A percentile compares a stretch with the other conserved stretches of the same genome.
phyloP scores from a whole-genome alignment of 1,284 basidiomycete species.

The Sphaerobolus stellatus region DNA sequence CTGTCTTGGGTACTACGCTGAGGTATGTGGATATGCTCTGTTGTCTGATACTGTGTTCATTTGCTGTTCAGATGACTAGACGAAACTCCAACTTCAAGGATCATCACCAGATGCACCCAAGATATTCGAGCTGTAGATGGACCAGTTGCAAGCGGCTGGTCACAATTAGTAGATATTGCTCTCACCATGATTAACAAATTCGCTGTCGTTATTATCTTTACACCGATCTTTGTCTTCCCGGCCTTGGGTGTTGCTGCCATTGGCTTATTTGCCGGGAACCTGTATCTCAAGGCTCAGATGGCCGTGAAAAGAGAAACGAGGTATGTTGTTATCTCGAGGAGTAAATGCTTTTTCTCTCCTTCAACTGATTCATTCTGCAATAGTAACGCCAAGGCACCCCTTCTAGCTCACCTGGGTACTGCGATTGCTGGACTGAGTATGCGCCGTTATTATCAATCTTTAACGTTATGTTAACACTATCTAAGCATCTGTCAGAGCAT shows the following conservation, averaged over 20 bases:
- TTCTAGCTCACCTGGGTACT: conserved; percentile 45
- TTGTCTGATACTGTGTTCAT: not conserved
- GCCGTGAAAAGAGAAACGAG: conserved; percentile 47
- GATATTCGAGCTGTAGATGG: conserved; percentile 49
- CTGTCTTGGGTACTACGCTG: conserved; percentile 56
- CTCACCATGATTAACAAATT: conserved; percentile 43
- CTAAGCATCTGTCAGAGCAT: conserved; percentile 25
- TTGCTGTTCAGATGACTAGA: conserved; percentile 46
- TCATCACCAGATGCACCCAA: conserved; percentile 59
- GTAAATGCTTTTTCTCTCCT: no score
- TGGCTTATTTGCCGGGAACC: conserved; percentile 46
- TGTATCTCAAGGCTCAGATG: conserved; percentile 53
- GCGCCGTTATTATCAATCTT: not conserved
- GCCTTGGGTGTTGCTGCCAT: conserved; percentile 41
- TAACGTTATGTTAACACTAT: not conserved
- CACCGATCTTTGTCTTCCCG: conserved; percentile 43
- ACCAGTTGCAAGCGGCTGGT: conserved; percentile 25
- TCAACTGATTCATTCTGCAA: no score
- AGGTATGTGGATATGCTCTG: conserved; percentile 32
- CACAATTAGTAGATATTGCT: conserved; percentile 32
- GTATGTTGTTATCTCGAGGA: conserved; percentile 48
- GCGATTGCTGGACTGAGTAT: conserved; percentile 37
- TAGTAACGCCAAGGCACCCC: conserved; percentile 39
- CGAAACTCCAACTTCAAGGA: conserved; percentile 55
- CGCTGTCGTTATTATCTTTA: conserved; percentile 45